Evolutionary conservation across 352 stramenopile genomes (phyloP), one percentile per base, ranked within the genome.

Genomic region (Globisporangium canariense): DNA sequence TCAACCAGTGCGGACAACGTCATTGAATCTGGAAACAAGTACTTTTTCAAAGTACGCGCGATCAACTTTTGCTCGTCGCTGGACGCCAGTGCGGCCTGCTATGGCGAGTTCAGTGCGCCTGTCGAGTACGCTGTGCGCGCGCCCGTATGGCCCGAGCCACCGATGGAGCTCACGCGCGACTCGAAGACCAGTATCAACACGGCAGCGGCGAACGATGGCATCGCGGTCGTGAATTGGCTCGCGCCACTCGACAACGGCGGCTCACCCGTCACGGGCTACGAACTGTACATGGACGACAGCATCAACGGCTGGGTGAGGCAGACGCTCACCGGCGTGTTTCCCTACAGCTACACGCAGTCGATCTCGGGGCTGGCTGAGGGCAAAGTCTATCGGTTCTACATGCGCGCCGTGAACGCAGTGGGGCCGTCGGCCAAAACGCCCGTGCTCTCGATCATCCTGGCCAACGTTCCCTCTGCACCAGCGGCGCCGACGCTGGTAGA

Each of bases 1-100:
- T 71, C 73, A 28, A 97, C 86, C 2, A 74, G 68, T 8, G 84
- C 75, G 3, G 91, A 97, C 65, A 89, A 95, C 46, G 82, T 89
- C 51, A 84, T 99, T 41, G 91, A 98, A 52, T 89, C 86, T 1
- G 92, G 91, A 2, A 89, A 87, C 41, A 86, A 95, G 60, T 99
- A 99, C 73, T 71, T 82, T 25, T 98, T 99, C 69, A 91, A 96
- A 68, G 93, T 98, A 4, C 89, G 95, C 34, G 97, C 97, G 7
- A 74, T 98, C 38, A 99, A 98, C 69, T 97, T 98, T 58, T 99
- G 94, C 69, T 78, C 84, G 20, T 83, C 87, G 0, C 71, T 85
- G 14, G 81, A 97, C 47, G 36, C 69, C 0, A 83, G 76, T 38
- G 76, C 79, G 0, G 81, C 92, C 9, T 98, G 96, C 68, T 91